A percentile compares a stretch with the other conserved stretches of the same genome.
Evolutionary conservation across 495 filamentous ascomycete genomes (phyloP).

Genomic region (Daldinia concentrica): DNA sequence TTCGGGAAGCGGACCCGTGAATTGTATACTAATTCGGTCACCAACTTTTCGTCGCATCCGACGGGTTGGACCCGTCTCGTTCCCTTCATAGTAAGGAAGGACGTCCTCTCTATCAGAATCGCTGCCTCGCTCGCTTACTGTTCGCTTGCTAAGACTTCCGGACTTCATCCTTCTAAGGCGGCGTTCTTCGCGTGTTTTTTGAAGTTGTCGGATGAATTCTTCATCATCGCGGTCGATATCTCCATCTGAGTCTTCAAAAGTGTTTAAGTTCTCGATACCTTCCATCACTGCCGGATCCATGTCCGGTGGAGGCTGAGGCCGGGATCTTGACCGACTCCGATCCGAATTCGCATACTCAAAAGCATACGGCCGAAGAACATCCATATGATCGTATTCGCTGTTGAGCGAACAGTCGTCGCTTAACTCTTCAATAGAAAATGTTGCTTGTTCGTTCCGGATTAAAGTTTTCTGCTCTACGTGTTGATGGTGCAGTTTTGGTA

Average conservation of each 20-base stretch:
- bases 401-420: slow-evolving; percentile 52
- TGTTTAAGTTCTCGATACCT: slow-evolving; percentile 54
- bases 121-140: slow-evolving; percentile 61
- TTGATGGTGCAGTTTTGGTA: slow-evolving; percentile 41
- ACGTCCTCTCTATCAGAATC: slow-evolving; percentile 63
- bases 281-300: slow-evolving; percentile 52
- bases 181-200: slow-evolving; percentile 51
- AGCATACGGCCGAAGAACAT: slow-evolving; percentile 53
- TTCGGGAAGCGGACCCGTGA: slow-evolving; percentile 58
- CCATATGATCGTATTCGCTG: slow-evolving; percentile 51
- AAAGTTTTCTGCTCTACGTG: slow-evolving; percentile 37
- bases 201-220: slow-evolving; percentile 46
- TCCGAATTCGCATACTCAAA: slow-evolving; percentile 59
- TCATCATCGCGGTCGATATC: slow-evolving; percentile 53
- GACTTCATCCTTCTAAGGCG: slow-evolving; percentile 59
- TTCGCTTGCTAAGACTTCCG: slow-evolving; percentile 63
- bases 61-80: slow-evolving; percentile 56
- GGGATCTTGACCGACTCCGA: slow-evolving; percentile 53
- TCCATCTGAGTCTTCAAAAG: slow-evolving; percentile 53
- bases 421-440: slow-evolving; percentile 57
- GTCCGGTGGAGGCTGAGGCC: slow-evolving; percentile 43
- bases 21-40: slow-evolving; percentile 59
- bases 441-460: slow-evolving; percentile 47
- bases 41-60: slow-evolving; percentile 59
- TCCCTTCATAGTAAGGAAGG: slow-evolving; percentile 51